phyloP scores from a whole-genome alignment of 2,329 filamentous ascomycete genomes.

The Colletotrichum tropicale region DNA sequence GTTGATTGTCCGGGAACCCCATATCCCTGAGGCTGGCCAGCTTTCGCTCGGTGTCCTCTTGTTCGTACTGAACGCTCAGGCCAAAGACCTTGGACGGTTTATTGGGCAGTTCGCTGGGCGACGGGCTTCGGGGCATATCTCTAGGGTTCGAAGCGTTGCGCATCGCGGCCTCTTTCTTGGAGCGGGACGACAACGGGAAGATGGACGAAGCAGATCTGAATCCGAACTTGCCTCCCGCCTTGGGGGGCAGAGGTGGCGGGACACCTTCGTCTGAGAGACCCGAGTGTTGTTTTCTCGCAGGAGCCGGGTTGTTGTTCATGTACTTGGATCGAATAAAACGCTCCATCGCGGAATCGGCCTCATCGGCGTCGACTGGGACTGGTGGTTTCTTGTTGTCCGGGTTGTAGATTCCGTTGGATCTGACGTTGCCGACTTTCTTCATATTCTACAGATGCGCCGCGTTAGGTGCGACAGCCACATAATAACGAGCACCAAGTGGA shows the following conservation, averaged over 20 bases:
- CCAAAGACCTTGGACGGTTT: slow-evolving; percentile 75
- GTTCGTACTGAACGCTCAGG: slow-evolving; percentile 63
- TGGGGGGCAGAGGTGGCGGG: slow-evolving; percentile 66
- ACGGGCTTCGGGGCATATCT: slow-evolving; percentile 32
- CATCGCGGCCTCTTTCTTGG: slow-evolving; percentile 57
- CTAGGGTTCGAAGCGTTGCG: slow-evolving; percentile 24
- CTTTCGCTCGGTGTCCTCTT: slow-evolving; percentile 75
- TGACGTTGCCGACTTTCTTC: slow-evolving; percentile 86
- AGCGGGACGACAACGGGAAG: slow-evolving; percentile 65
- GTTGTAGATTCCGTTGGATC: slow-evolving; percentile 90
- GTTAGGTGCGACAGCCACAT: neutral
- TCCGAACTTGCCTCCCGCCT: slow-evolving; percentile 66
- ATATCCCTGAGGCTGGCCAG: slow-evolving; percentile 81
- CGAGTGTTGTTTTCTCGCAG: slow-evolving; percentile 42
- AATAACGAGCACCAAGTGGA: slow-evolving; percentile 13
- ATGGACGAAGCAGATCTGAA: slow-evolving; percentile 69
- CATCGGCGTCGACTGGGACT: slow-evolving; percentile 88
- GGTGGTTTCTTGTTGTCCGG: slow-evolving; percentile 81
- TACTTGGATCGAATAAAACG: slow-evolving; percentile 96
- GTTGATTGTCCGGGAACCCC: slow-evolving; percentile 86
- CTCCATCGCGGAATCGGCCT: slow-evolving; percentile 94
- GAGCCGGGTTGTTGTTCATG: slow-evolving; percentile 58
- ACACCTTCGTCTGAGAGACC: slow-evolving; percentile 61
- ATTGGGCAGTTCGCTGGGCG: slow-evolving; percentile 50
- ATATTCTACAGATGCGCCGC: slow-evolving; percentile 70